Evolutionary conservation across 306 rosid species (phyloP), one percentile per base, ranked within the genome.

Genomic region (Sphenostylis stenocarpa): DNA sequence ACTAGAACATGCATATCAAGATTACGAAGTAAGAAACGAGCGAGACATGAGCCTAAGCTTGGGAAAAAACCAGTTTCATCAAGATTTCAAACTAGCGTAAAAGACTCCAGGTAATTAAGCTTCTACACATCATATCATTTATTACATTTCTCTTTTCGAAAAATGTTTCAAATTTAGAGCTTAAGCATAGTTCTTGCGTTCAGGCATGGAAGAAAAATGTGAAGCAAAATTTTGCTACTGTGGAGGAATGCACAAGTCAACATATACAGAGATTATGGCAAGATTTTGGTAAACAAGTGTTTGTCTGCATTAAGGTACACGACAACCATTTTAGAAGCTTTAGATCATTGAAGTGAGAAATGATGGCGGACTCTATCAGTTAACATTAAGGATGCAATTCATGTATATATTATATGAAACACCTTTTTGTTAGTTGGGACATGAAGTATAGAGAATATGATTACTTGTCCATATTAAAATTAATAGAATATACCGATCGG

Each of bases 141-240:
- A 12, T 41, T 41, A 12, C 14, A 1, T 41, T 41, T 41, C 5
- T 41, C 47, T 41, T 41, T 3, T 41, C 45, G 11, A 41, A 41
- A 11, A 15, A 41, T 12, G 47, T 11, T 41, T 11, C 47, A 41
- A 41, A 41, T 13, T 41, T 0, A 12, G 47, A 12, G 47, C 47
- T 11, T 73, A 80, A 80, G 23, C 75, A 21, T n/a, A 52, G 23
- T 38, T 69, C 2, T 48, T 26, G 36, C 67, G 33, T 39, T 61
- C 87, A 84, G 95, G 80, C 90, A 86, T 47, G 85, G 82, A 55
- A 82, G 85, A 53, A 77, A 72, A 77, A 72, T 82, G 85, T 82
- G 14, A 56, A 31, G 79, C 14, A 76, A 66, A 33, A 44, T 23
- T 7, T 28, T 67, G 17, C 62, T 1, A 21, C 13, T 9, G 53